Conservation (phyloP, 148 eudicot genomes). For the Linanthus parryae region DNA sequence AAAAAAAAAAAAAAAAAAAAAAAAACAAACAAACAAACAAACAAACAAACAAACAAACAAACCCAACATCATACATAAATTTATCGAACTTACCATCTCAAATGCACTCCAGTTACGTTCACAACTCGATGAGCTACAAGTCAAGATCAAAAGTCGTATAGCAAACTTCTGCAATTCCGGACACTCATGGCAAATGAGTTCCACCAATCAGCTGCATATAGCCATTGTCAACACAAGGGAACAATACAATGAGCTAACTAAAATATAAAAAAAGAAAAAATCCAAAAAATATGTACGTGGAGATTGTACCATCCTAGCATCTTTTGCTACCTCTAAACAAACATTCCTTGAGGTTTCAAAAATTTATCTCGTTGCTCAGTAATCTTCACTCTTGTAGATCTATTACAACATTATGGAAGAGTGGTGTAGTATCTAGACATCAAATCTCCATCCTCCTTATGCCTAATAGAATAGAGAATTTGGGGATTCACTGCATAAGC, state of each 20-base stretch:
- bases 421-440: not conserved
- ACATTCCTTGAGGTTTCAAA: not conserved
- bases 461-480: not conserved
- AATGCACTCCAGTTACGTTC: conserved; percentile 7
- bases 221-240: not conserved
- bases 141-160: conserved; percentile 4
- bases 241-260: not conserved
- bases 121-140: conserved; percentile 3
- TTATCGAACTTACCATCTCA: not conserved
- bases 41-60: too few relatives aligned
- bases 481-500: conserved; percentile 5
- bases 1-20: too few relatives aligned
- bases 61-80: too few relatives aligned
- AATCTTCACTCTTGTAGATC: not conserved
- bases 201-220: conserved; percentile 8
- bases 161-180: conserved; percentile 10
- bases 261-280: not conserved
- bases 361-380: conserved; percentile 8
- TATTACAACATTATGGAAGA: conserved; percentile 4
- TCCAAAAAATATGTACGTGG: too few relatives aligned
- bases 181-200: not conserved
- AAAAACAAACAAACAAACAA: too few relatives aligned
- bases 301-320: not conserved
- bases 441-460: too few relatives aligned
- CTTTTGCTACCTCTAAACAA: not conserved